A percentile compares a stretch with the other conserved stretches of the same genome.
Evolutionary conservation across 2,329 filamentous ascomycete species (phyloP).

Genomic region (Aspergillus fischeri): DNA sequence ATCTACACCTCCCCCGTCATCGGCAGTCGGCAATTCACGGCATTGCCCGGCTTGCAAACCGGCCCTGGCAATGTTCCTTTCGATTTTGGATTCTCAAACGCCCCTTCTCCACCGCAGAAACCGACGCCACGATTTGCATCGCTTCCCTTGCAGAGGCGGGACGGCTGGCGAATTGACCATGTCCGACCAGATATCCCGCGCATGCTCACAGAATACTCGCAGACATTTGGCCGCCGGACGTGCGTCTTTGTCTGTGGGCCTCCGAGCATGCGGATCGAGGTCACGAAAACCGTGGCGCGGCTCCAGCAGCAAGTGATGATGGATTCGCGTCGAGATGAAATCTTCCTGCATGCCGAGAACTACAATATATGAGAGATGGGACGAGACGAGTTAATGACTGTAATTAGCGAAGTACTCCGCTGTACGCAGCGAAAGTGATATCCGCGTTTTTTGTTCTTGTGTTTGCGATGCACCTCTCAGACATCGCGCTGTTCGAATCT

Average conservation of each 20-base stretch:
- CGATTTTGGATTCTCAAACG: slow-evolving; percentile 76
- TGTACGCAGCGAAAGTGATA: neutral
- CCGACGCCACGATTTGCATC: slow-evolving; percentile 88
- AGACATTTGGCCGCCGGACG: slow-evolving; percentile 73
- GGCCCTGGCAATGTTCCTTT: slow-evolving; percentile 39
- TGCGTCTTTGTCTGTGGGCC: slow-evolving; percentile 94
- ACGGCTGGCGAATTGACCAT: slow-evolving; percentile 90
- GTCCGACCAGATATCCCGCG: slow-evolving; percentile 82
- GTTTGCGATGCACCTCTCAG: neutral
- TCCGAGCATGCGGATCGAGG: slow-evolving; percentile 78
- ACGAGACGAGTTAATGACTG: neutral
- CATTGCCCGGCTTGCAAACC: neutral
- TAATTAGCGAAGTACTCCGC: neutral
- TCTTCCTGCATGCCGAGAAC: slow-evolving; percentile 93
- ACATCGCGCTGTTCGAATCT: neutral
- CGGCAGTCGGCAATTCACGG: slow-evolving; percentile 14
- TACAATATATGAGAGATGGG: slow-evolving; percentile 67
- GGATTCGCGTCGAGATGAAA: slow-evolving; percentile 74
- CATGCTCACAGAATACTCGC: slow-evolving; percentile 78
- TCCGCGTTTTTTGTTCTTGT: neutral
- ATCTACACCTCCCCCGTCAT: slow-evolving; percentile 25
- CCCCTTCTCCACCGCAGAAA: slow-evolving; percentile 84
- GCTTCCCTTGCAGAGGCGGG: slow-evolving; percentile 53
- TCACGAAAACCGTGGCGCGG: slow-evolving; percentile 77
- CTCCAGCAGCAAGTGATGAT: slow-evolving; percentile 81